These are phyloP conservation scores for Auricularia sp. DNA, from an alignment of 768 basidiomycete species.

Conservation along the genomic window DNA sequence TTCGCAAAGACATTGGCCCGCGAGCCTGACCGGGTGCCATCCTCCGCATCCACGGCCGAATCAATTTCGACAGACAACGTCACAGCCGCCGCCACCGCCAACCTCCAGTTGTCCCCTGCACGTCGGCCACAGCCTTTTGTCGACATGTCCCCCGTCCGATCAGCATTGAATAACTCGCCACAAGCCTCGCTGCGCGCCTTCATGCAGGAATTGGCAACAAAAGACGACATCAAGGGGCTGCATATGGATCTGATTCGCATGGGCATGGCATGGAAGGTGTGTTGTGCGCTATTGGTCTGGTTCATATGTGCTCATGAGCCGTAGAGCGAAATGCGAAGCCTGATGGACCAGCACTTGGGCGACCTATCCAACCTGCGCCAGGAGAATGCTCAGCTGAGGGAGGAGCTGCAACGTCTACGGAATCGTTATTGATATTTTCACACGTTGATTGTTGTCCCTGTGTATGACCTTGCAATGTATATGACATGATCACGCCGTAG, in stretches of 20 bases:
- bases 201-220: conserved; percentile 44
- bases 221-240: conserved; percentile 62
- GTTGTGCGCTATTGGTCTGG: neutral
- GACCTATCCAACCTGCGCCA: conserved; percentile 39
- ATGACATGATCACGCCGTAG: neutral
- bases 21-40: neutral
- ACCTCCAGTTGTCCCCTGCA: conserved; percentile 5
- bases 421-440: conserved; percentile 20
- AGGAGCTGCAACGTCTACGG: conserved; percentile 54
- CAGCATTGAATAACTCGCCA: conserved; percentile 16
- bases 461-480: conserved; percentile 1
- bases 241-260: conserved; percentile 66
- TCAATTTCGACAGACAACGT: neutral
- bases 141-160: conserved; percentile 15
- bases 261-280: conserved; percentile 52
- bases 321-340: conserved; percentile 42
- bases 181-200: conserved; percentile 57
- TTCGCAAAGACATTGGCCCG: neutral
- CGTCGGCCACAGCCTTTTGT: conserved; percentile 19
- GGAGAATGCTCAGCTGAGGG: conserved; percentile 45
- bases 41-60: neutral
- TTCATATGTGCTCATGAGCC: neutral
- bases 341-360: conserved; percentile 52
- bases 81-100: neutral
- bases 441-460: conserved; percentile 9